Base-by-base conservation (phyloP, 306 rosid genomes). In the Cucurbita pepo region DNA sequence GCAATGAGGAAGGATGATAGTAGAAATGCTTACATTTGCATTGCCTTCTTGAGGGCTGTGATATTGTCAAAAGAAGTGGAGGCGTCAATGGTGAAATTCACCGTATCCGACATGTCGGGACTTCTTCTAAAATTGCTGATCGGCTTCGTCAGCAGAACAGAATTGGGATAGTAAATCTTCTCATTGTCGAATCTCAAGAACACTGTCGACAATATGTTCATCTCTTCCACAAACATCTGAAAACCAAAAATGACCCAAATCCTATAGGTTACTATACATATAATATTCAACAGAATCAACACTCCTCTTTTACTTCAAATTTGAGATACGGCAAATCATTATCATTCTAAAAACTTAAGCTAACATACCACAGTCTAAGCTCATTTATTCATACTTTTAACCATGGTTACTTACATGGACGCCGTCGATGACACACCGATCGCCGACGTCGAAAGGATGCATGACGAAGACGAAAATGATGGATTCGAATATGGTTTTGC, bases 361-460 rank as follows among this genome's bases (percentile, higher is more conserved):
- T 41, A 41, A 25, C 25, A 25, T 25, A 25, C 25, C 25, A 25
- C 25, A 25, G 25, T 25, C 25, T n/a, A 25, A 25, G 25, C 25
- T 25, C 25, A 25, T 1, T 1, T 25, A 25, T 30, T 50, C 9
- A 5, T 8, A 63, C 5, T 63, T 15, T 5, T 62, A 10, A 40
- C 2, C 1, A 22, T 0, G 25, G 8, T 5, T 18, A 79, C 48
- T 37, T 62, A 82, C 85, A 51, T 84, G 87, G 14, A 84, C 66
- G 1, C 83, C 80, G 3, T 84, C 85, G 5, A 84, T 44, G 9
- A 81, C 85, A 5, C 85, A 84, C 0, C 88, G 85, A 43, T 84
- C 88, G 8, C 88, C 88, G 0, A 84, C 88, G 25, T 81, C 88
- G 9, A 84, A 84, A 4, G 88, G 88, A 54, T 84, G 88, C 88